Base-by-base conservation (phyloP, 1,284 basidiomycete species). In the Paramarasmius palmivorus region DNA sequence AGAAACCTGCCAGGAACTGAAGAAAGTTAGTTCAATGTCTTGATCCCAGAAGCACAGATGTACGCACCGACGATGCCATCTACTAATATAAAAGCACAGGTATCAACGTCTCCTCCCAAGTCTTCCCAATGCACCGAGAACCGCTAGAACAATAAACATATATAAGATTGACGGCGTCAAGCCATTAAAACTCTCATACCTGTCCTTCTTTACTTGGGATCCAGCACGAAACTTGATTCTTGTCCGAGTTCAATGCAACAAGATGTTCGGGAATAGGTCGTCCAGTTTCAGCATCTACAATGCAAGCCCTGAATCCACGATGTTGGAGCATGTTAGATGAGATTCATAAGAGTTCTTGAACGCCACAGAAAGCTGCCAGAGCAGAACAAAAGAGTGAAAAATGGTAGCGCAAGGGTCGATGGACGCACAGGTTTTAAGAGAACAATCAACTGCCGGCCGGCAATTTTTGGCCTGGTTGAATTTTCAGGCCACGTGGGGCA, bases 271-370 rank as follows among this genome's bases (percentile, higher is more conserved):
- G 74, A 8, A 87, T 60, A 17, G 68, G 62, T 49, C 70, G 59
- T 3, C 74, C 78, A 35, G 81, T 75, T 38, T 73, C 77, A 32
- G 12, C 29, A 32, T 32, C 29, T 32, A 73, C 69, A 49, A 89
- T 81, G 80, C 84, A 89, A 19, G 86, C 84, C 19, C 81, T 82
- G 66, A 86, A 88, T 7, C 76, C 79, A 17, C 76, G 75, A 66
- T 81, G 76, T 1, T 73, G 76, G 52, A 83, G 72, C 83, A 85
- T 82, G 38, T 49, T 49, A 19, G 34, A 59, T 20, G 39, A 46
- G 49, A 37, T 20, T 46, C 25, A 26, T n/a, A 29, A 17, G 19
- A n/a, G 8, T 20, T 32, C 6, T 50, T 50, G 42, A 3, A 39
- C n/a, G 49, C 47, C 51, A 8, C n/a, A n/a, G n/a, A 48, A 50